phyloP scores from a whole-genome alignment of 2,329 filamentous ascomycete species.

The Pseudogymnoascus sp. region DNA sequence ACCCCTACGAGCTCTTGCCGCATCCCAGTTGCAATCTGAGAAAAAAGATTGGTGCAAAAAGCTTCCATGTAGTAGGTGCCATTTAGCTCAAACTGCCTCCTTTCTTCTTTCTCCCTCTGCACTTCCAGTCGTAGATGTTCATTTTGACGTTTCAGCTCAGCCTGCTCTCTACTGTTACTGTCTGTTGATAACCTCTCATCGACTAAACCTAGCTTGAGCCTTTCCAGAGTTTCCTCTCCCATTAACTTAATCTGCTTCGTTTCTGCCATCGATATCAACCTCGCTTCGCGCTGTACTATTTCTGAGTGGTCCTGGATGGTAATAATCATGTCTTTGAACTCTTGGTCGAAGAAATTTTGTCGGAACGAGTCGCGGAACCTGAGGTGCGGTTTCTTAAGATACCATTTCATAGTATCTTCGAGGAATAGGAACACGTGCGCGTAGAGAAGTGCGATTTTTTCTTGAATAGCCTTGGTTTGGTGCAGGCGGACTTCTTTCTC shows the following conservation, averaged over 20 bases:
- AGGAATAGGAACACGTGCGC: conserved; percentile 24
- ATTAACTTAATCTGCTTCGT: not conserved
- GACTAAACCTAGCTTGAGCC: not conserved
- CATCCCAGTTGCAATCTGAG: not conserved
- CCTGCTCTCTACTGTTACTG: not conserved
- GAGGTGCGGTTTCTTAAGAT: conserved; percentile 17
- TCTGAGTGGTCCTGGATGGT: conserved; percentile 18
- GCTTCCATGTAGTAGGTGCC: not conserved
- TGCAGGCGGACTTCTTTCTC: conserved; percentile 18
- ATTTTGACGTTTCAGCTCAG: not conserved
- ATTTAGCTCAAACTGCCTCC: not conserved
- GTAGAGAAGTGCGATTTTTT: conserved; percentile 20
- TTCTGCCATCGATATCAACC: not conserved
- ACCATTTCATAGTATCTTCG: conserved; percentile 21
- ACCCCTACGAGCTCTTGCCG: not conserved
- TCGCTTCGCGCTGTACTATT: conserved; percentile 8
- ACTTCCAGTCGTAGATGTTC: not conserved
- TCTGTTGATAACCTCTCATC: conserved; percentile 1
- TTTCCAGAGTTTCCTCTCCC: not conserved
- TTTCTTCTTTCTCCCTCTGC: not conserved
- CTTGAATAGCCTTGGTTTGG: conserved; percentile 18
- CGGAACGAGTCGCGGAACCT: conserved; percentile 18
- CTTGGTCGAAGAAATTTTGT: conserved; percentile 18
- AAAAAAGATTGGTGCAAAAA: not conserved
- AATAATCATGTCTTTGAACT: conserved; percentile 18